Evolutionary conservation across 306 rosid genomes (phyloP).

Genomic region (Psophocarpus tetragonolobus): DNA sequence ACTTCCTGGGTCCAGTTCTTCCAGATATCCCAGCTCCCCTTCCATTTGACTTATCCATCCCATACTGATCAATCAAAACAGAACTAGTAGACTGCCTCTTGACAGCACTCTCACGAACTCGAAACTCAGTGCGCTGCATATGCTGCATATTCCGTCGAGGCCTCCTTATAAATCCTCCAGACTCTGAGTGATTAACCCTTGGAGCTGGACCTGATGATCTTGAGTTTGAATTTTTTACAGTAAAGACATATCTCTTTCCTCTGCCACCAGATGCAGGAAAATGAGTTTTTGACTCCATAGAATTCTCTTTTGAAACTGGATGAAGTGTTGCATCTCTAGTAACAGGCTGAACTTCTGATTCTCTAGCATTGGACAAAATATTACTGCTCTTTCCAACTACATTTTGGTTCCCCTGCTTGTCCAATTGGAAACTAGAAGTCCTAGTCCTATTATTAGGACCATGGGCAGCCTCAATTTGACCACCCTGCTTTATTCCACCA

Average conservation of each 20-base stretch:
- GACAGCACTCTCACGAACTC: conserved; percentile 66
- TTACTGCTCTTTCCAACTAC: conserved; percentile 42
- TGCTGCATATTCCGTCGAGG: conserved; percentile 67
- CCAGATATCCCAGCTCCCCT: conserved; percentile 46
- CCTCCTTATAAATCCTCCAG: conserved; percentile 64
- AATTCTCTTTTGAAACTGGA: conserved; percentile 52
- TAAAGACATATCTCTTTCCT: conserved; percentile 65
- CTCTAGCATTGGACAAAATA: conserved; percentile 42
- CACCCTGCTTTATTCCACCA: conserved; percentile 49
- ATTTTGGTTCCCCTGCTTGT: conserved; percentile 47
- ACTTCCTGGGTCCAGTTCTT: conserved; percentile 64
- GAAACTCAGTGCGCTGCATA: conserved; percentile 81
- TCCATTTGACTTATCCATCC: conserved; percentile 57
- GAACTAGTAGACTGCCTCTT: conserved; percentile 56
- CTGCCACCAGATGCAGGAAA: conserved; percentile 59
- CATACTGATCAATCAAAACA: conserved; percentile 48
- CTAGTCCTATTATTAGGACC: conserved; percentile 44
- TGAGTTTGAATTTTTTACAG: conserved; percentile 69
- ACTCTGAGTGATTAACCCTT: conserved; percentile 47
- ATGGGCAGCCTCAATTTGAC: conserved; percentile 41
- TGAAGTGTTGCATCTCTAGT: conserved; percentile 44
- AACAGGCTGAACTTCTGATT: conserved; percentile 51
- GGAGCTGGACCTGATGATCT: conserved; percentile 55
- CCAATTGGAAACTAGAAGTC: conserved; percentile 46
- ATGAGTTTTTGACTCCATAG: conserved; percentile 50